Percentiles rank a stretch among this genome's conserved stretches.
Conservation (phyloP, 257 asterid species). For the Perilla frutescens region DNA sequence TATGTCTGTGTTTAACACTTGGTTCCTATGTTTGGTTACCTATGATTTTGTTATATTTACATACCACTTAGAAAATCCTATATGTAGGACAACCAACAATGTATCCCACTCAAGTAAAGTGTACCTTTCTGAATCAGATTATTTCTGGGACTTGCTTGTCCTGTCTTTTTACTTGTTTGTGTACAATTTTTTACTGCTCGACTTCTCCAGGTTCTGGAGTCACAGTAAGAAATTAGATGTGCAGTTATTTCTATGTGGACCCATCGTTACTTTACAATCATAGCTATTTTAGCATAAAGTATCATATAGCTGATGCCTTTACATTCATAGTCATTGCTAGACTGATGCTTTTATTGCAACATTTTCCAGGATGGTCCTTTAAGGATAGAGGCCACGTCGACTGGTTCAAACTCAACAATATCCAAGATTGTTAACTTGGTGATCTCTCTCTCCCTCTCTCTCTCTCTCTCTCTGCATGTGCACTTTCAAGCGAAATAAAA, state of each 20-base stretch:
- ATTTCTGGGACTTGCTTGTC: background rate
- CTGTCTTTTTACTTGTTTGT: slow-evolving; percentile 7
- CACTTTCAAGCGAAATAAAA: background rate
- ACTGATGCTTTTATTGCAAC: slow-evolving; percentile 36
- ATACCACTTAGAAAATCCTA: background rate
- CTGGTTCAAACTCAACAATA: slow-evolving; percentile 95
- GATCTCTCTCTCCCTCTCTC: slow-evolving; percentile 27
- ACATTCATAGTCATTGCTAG: slow-evolving; percentile 23
- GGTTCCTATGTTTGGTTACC: slow-evolving; percentile 1
- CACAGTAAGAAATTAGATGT: slow-evolving; percentile 10
- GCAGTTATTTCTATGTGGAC: slow-evolving; percentile 10
- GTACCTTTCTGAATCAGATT: background rate
- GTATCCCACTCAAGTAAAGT: background rate
- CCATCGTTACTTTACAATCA: slow-evolving; percentile 6
- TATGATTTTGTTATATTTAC: slow-evolving; percentile 20
- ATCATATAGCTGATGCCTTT: slow-evolving; percentile 2
- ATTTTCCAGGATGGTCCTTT: slow-evolving; percentile 89
- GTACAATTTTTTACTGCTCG: slow-evolving; percentile 1
- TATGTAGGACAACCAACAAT: no score
- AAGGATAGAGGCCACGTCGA: slow-evolving; percentile 84
- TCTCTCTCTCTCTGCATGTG: slow-evolving; percentile 23
- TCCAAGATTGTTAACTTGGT: slow-evolving; percentile 96
- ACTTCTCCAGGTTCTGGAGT: slow-evolving; percentile 26
- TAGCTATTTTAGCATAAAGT: slow-evolving; percentile 28
- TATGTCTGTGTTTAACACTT: slow-evolving; percentile 3